Evolutionary conservation across 78 protist species (phyloP), one percentile per base, ranked within the genome.

Genomic region (Monosiga brevicollis): DNA sequence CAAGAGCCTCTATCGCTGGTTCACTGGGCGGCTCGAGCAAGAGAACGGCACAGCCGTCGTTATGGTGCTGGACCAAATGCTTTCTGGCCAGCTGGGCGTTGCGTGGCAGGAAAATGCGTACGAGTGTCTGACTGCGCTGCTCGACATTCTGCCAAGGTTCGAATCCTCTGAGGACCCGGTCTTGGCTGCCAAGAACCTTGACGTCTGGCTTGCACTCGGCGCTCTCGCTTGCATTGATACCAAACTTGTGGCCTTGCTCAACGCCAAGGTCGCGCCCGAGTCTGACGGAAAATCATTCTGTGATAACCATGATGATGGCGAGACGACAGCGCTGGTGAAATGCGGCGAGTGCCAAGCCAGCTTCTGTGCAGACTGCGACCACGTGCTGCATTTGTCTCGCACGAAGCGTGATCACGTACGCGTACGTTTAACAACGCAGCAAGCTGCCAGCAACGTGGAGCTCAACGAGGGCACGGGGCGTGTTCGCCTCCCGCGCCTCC

Each of bases 251-350:
- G 75, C n/a, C 38, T 20, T 72, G 75, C 37, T 32, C 11, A 32
- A 2, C 26, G 75, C 23, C n/a, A 29, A 20, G 11, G 75, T 23
- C 71, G 71, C 22, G 71, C 11, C 11, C n/a, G 71, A 55, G 22
- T 11, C 11, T 9, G 75, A 10, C 75, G 75, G 11, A 72, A 29
- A 32, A 40, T 6, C 3, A 2, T 73, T 2, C 78, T 73, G 78
- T 35, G 78, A 73, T 23, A 73, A 73, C 78, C 78, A 73, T 35
- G 79, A 76, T 54, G 79, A 76, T 35, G 42, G 79, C 25, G 79
- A 1, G 79, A 40, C 79, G 54, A 2, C 20, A 23, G 54, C 37
- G 55, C 35, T 20, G 79, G 23, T 9, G 35, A 2, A 0, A 36
- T 76, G 79, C 32, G 79, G 26, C 24, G 22, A 23, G 29, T 37